Evolutionary conservation across 257 asterid species (phyloP), one percentile per base, ranked within the genome.

Genomic region (Cynanchum wilfordii): DNA sequence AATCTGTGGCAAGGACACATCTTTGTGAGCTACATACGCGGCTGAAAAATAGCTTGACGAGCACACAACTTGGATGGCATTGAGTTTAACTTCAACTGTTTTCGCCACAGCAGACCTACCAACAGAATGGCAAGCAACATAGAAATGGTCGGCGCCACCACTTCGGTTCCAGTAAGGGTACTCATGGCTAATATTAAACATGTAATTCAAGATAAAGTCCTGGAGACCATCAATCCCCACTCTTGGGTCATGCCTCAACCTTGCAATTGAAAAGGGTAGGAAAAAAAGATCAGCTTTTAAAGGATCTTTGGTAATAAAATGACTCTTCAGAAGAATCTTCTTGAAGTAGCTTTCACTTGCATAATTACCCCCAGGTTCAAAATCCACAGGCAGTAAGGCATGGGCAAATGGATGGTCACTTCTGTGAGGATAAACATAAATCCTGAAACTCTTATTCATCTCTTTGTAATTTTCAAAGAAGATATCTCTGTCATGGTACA

Each of bases 271-370:
- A 80, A 88, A 90, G 17, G 96, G 96, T 70, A 92, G 77, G 75
- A 82, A 90, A 89, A 88, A 92, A 73, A 92, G 89, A 84, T 90
- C 90, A 12, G 96, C 96, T 66, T 80, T 45, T 52, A 79, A 79
- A 60, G 96, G 90, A 65, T 88, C 88, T 50, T 38, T 76, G 0
- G 96, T 92, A 56, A 83, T 47, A 72, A 92, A 92, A 86, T 92
- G 98, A 82, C 98, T 88, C 68, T 70, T 76, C 71, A 73, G 7
- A 30, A 92, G 92, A 77, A 73, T 87, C 83, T 90, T 92, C 75
- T 92, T 90, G 88, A 92, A 92, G 86, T 90, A 92, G 77, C 96
- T 90, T 80, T 92, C 98, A 70, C 96, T 90, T n/a, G 96, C 98
- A 70, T 92, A 92, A 84, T 92, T 92, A 72, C 98, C 98, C 54